Percentiles rank a stretch among this genome's conserved stretches.
Conservation (phyloP, 208 protist species). For the Trypanosoma platydactyli region DNA sequence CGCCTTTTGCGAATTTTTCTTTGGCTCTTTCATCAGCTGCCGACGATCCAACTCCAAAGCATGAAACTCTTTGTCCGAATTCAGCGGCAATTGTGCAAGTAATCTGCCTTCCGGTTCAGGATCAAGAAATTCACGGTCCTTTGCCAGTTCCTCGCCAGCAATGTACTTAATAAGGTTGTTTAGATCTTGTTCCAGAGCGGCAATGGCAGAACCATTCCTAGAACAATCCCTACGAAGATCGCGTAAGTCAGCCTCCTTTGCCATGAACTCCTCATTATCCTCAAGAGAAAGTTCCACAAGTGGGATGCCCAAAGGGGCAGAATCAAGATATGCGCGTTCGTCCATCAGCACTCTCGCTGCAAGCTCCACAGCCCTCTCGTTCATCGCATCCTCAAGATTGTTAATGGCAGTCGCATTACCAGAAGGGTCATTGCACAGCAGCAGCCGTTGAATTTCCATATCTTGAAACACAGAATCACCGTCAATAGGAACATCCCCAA, state of each 20-base stretch:
- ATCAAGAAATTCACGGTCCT: constrained; percentile 70
- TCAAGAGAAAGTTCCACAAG: constrained; percentile 70
- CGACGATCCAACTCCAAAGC: constrained; percentile 63
- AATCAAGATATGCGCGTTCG: constrained; percentile 63
- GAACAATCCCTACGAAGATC: constrained; percentile 53
- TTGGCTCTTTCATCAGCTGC: constrained; percentile 39
- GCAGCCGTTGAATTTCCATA: constrained; percentile 11
- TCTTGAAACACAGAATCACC: constrained; percentile 35
- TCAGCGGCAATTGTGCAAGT: constrained; percentile 48
- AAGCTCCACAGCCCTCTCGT: constrained; percentile 68
- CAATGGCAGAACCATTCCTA: constrained; percentile 48
- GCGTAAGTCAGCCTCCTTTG: constrained; percentile 55
- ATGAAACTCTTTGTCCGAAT: constrained; percentile 67
- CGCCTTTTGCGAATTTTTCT: constrained; percentile 41
- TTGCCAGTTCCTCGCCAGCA: constrained; percentile 42
- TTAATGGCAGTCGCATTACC: constrained; percentile 11
- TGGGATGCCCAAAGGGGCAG: constrained; percentile 48
- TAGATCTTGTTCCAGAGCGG: constrained; percentile 51
- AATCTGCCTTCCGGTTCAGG: constrained; percentile 58
- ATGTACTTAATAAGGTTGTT: constrained; percentile 46
- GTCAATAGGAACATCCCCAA: constrained; percentile 37
- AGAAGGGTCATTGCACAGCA: constrained; percentile 14
- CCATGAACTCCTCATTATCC: constrained; percentile 52
- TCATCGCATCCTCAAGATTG: constrained; percentile 58
- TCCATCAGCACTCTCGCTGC: constrained; percentile 61